A percentile compares a stretch with the other conserved stretches of the same genome.
These are phyloP conservation scores for Salicornia ramosissima DNA, from an alignment of 148 eudicot species.

Conservation along the genomic window DNA sequence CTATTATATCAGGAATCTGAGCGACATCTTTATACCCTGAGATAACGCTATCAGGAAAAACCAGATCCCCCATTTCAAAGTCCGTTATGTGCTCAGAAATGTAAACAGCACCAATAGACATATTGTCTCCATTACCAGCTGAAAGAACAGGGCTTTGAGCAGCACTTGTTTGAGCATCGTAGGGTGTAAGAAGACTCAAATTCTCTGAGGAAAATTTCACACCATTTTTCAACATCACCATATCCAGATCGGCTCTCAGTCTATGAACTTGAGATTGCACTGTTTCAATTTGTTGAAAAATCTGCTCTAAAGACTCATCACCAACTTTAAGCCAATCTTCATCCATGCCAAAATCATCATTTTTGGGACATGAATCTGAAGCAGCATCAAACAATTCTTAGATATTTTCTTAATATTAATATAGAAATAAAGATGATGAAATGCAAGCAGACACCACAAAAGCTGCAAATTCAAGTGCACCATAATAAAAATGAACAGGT, in stretches of 20 bases:
- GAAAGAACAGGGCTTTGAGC: constrained; percentile 77
- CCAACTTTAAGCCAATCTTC: constrained; percentile 44
- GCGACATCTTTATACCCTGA: constrained; percentile 52
- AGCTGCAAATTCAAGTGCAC: no score
- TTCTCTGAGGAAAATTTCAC: constrained; percentile 65
- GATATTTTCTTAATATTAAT: neutral
- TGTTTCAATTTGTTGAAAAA: constrained; percentile 56
- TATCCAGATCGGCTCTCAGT: constrained; percentile 47
- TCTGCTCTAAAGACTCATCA: constrained; percentile 45
- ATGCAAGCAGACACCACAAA: neutral
- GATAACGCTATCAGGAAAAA: constrained; percentile 45
- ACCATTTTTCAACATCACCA: constrained; percentile 48
- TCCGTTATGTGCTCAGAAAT: constrained; percentile 34
- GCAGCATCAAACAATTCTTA: neutral
- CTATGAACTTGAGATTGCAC: constrained; percentile 51
- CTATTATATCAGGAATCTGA: constrained; percentile 82
- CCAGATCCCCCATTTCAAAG: constrained; percentile 62
- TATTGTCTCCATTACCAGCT: constrained; percentile 59
- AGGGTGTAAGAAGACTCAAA: constrained; percentile 54
- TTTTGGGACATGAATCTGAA: constrained; percentile 36
- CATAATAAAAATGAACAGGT: no score
- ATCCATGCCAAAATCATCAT: constrained; percentile 43
- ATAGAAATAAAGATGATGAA: neutral
- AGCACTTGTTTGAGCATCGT: constrained; percentile 65
- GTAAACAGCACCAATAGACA: constrained; percentile 49